Evolutionary conservation across 2,329 filamentous ascomycete species (phyloP), one percentile per base, ranked within the genome.

Genomic region (Pleoardoris graminearum): DNA sequence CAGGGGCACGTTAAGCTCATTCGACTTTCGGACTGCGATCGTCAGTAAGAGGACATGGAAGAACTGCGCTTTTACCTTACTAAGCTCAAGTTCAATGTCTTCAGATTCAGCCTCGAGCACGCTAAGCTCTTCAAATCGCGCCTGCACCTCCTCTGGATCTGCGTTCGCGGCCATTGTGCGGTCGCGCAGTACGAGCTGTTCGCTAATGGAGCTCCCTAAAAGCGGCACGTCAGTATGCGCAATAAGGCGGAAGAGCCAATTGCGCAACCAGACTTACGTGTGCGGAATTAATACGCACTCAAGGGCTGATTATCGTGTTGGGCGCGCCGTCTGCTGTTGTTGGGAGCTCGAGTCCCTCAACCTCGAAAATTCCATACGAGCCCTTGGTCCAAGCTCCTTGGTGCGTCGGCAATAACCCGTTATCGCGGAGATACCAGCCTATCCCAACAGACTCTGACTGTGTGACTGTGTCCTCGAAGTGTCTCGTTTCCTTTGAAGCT

Each of bases 81-180:
- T 82, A 67, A 94, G 87, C 72, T 96, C 87, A 30, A 87, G 81
- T 76, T 97, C 91, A 30, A 86, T 85, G 65, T 92, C 85, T 54
- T 92, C 86, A 67, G 96, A 96, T 59, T 95, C 88, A 62, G 85
- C 82, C 79, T 96, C 90, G 59, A 97, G 80, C 51, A 87, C 82
- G 53, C 85, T 83, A 59, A 97, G 85, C 72, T 93, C 84, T 75
- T 91, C 88, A 75, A 90, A 92, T 4, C 62, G 58, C 16, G 65
- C 70, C 21, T 59, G 45, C 25, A 70, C 50, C 55, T 70, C 65
- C 50, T 71, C 68, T 1, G 60, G 49, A 10, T 54, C 51, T 33
- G 62, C 49, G 3, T 50, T 38, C 44, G 61, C 62, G 36, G 60
- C 58, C 67, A 72, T 72, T 17, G 51, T 65, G 45, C 33, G 12